These are phyloP conservation scores for Isoetes engelmannii DNA, from an alignment of 83 land plant genomes.

Conservation along the genomic window DNA sequence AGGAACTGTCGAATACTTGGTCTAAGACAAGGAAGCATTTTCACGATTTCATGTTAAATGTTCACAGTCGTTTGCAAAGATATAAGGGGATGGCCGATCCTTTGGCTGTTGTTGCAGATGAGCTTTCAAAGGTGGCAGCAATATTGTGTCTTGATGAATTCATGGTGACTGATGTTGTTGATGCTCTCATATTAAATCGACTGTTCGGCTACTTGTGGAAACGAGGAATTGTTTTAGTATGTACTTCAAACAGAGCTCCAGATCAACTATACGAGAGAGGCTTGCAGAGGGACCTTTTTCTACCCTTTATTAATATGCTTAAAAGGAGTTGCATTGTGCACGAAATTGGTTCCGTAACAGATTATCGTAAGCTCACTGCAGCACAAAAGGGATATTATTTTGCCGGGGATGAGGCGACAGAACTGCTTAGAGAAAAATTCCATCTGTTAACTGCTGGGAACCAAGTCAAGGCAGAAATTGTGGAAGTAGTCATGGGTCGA, in stretches of 20 bases:
- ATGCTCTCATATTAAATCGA: constrained; percentile 87
- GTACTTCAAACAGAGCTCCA: constrained; percentile 94
- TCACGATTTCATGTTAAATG: constrained; percentile 93
- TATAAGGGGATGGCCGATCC: constrained; percentile 10
- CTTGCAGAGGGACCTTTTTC: constrained; percentile 81
- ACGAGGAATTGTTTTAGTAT: constrained; percentile 76
- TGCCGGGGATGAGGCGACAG: constrained; percentile 40
- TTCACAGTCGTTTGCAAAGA: constrained; percentile 90
- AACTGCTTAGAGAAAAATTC: constrained; percentile 53
- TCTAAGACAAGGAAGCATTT: constrained; percentile 85
- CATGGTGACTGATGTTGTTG: constrained; percentile 99
- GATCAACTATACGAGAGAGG: constrained; percentile 90
- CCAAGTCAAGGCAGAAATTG: constrained; percentile 45
- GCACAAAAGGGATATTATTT: constrained; percentile 78
- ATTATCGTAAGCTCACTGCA: constrained; percentile 79
- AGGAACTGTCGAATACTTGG: constrained; percentile 86
- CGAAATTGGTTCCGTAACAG: constrained; percentile 73
- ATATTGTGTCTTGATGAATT: constrained; percentile 92
- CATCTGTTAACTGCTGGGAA: constrained; percentile 44
- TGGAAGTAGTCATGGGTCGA: constrained; percentile 91
- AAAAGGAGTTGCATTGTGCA: constrained; percentile 51
- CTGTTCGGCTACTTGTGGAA: constrained; percentile 74
- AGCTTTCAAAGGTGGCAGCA: constrained; percentile 72
- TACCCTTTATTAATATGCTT: constrained; percentile 80
- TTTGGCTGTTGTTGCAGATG: constrained; percentile 88